Evolutionary conservation across 495 filamentous ascomycete species (phyloP), one percentile per base, ranked within the genome.

Genomic region (Lasiosphaeriaceae sp.): DNA sequence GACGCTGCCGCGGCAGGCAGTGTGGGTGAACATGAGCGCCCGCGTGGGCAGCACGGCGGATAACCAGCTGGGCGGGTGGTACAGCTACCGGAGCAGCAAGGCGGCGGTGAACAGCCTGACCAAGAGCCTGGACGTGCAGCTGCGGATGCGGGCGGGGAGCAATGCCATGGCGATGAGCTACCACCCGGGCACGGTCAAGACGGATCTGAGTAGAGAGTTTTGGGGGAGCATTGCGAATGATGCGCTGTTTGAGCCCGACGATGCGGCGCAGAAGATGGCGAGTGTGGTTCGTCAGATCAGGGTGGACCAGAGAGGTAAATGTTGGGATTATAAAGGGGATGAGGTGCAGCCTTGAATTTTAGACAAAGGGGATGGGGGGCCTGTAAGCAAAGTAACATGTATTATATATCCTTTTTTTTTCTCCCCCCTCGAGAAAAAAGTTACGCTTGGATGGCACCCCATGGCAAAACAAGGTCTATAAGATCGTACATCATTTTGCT

Each of bases 151-250:
- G 14, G 77, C 79, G 43, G 83, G 77, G 1, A 78, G 79, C 3
- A 83, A 80, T 43, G 86, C 85, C 1, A 73, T 92, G 57, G 80
- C 80, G 0, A 72, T 96, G 4, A 80, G 77, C n/a, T 74, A 93
- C 68, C 90, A 95, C 73, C 90, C 90, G 4, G 90, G 91, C 1
- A 94, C 89, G 9, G 90, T 95, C 39, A 84, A 81, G 69, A 92
- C 89, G 45, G 85, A 79, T 12, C 72, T 95, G 61, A 90, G 85
- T 47, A 78, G 72, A 61, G 86, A 85, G 43, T 93, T 87, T 65
- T 92, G 87, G 89, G 77, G 64, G 0, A 78, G 63, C 47, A 80
- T 81, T 64, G 75, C 64, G 43, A 75, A 80, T 55, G 81, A 80
- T 47, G 84, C 83, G 74, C 59, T 92, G 52, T 86, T 87, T 58